Conservation (phyloP, 2,329 filamentous ascomycete genomes). For the Aspergillus versicolor region DNA sequence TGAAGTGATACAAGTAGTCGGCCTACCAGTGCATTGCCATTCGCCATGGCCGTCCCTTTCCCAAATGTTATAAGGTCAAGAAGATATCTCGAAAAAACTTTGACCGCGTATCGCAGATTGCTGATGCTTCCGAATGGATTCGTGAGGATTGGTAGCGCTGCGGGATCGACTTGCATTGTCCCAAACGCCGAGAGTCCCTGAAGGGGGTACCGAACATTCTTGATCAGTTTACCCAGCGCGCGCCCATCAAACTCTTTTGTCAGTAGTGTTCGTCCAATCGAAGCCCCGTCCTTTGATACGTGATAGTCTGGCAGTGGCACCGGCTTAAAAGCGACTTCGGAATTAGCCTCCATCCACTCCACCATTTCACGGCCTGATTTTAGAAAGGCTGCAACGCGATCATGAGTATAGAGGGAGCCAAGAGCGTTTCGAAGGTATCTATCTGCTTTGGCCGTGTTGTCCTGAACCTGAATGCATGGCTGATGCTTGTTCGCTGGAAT, state of each 20-base stretch:
- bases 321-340: background rate
- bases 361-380: background rate
- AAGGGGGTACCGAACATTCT: background rate
- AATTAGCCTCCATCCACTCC: background rate
- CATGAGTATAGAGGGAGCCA: background rate
- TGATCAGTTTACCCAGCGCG: background rate
- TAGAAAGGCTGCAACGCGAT: background rate
- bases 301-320: background rate
- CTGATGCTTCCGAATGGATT: background rate
- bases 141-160: background rate
- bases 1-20: background rate
- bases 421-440: background rate
- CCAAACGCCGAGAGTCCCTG: background rate
- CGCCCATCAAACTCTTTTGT: background rate
- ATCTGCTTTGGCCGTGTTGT: background rate
- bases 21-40: background rate
- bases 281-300: no score
- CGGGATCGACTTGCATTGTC: background rate
- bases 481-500: constrained; percentile 1
- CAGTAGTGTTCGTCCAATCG: background rate
- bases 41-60: background rate
- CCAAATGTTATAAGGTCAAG: background rate
- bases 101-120: background rate
- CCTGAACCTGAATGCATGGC: background rate
- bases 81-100: background rate